A percentile compares a stretch with the other conserved stretches of the same genome.
Evolutionary conservation across 2,329 filamentous ascomycete genomes (phyloP).

Genomic region (Fusarium sacchari): DNA sequence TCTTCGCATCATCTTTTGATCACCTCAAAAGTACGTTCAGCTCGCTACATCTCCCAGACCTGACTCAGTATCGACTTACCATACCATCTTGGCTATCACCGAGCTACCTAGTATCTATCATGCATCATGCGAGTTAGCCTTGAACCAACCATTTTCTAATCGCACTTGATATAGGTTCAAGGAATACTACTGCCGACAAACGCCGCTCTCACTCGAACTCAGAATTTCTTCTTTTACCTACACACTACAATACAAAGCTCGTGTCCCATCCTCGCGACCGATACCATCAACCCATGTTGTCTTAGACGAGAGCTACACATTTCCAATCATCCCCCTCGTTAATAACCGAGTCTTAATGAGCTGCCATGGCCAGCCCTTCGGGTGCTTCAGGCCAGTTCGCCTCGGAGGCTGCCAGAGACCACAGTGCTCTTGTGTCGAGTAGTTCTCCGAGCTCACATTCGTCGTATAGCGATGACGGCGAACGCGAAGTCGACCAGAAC

Average conservation of each 20-base stretch:
- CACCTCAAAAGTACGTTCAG: conserved; percentile 9
- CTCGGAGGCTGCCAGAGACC: conserved; percentile 27
- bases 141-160: conserved; percentile 41
- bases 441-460: conserved; percentile 49
- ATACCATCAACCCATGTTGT: conserved; percentile 20
- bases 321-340: conserved; percentile 1
- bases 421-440: conserved; percentile 21
- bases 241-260: not conserved
- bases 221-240: not conserved
- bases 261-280: not conserved
- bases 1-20: not conserved
- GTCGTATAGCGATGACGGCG: conserved; percentile 49
- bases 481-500: conserved; percentile 9
- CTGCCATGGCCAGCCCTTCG: conserved; percentile 43
- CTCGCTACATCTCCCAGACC: not conserved
- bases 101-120: conserved; percentile 6
- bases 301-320: conserved; percentile 19
- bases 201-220: conserved; percentile 15
- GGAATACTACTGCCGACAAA: conserved; percentile 26
- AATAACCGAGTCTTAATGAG: conserved; percentile 33
- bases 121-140: conserved; percentile 42
- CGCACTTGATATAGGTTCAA: conserved; percentile 32
- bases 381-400: conserved; percentile 32
- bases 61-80: conserved; percentile 4
- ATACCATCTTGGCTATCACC: not conserved